These are phyloP conservation scores for Mucor lusitanicus DNA, from an alignment of 371 early-diverging fungal genomes.

Conservation along the genomic window DNA sequence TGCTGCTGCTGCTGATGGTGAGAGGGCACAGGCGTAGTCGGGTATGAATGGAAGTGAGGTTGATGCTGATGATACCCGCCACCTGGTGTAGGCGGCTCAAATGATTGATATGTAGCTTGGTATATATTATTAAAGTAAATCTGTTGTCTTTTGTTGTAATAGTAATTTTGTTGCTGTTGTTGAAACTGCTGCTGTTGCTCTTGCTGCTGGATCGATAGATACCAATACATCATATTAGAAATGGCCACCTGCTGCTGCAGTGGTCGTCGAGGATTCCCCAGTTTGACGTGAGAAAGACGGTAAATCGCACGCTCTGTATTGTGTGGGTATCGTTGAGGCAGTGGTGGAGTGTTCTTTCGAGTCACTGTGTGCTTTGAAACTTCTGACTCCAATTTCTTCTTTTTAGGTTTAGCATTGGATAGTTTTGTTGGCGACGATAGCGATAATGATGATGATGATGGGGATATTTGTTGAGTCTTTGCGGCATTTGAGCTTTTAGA, in stretches of 20 bases:
- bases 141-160: neutral
- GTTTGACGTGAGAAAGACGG: constrained; percentile 69
- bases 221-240: constrained; percentile 82
- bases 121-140: constrained; percentile 6
- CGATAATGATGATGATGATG: neutral
- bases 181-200: neutral
- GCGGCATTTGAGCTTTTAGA: neutral
- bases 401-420: neutral
- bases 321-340: constrained; percentile 39
- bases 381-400: neutral
- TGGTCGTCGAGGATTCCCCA: constrained; percentile 67
- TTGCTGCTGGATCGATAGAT: constrained; percentile 38
- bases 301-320: constrained; percentile 69
- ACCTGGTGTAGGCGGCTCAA: constrained; percentile 1
- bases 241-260: constrained; percentile 75
- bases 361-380: neutral
- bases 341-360: neutral
- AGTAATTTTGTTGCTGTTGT: neutral
- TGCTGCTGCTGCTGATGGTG: neutral
- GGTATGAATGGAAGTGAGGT: neutral
- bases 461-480: neutral
- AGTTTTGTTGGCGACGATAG: neutral
- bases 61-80: neutral
- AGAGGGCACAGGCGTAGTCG: neutral
- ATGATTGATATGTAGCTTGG: constrained; percentile 2